These are phyloP conservation scores for Arctostaphylos glauca DNA, from an alignment of 148 eudicot genomes.

Conservation along the genomic window DNA sequence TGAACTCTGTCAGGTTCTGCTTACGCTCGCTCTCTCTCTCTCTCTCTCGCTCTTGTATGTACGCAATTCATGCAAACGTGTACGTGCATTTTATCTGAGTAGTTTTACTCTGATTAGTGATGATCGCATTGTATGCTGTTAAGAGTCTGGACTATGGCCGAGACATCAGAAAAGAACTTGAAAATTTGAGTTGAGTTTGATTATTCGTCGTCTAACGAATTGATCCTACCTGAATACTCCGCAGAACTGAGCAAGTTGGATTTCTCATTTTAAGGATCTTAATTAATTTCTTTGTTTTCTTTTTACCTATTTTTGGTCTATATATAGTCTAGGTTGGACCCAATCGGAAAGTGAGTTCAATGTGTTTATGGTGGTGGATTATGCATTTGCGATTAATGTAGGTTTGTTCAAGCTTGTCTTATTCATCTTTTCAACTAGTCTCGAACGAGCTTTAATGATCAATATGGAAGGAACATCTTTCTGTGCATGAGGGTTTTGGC, in stretches of 20 bases:
- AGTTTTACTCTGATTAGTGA: neutral
- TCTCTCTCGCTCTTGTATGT: neutral
- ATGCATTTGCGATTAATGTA: neutral
- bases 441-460: neutral
- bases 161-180: neutral
- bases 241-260: neutral
- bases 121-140: neutral
- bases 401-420: neutral
- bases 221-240: neutral
- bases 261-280: neutral
- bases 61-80: neutral
- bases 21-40: neutral
- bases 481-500: neutral
- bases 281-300: neutral
- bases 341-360: neutral
- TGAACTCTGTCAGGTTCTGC: constrained; percentile 6
- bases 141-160: neutral
- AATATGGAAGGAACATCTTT: neutral
- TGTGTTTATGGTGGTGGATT: neutral
- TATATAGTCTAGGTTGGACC: neutral
- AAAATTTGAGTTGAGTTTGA: neutral
- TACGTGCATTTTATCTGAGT: neutral
- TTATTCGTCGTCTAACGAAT: neutral
- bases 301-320: neutral
- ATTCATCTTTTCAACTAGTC: neutral